Conservation (phyloP, 108 stramenopile species). For the Thalassiosira profunda region DNA sequence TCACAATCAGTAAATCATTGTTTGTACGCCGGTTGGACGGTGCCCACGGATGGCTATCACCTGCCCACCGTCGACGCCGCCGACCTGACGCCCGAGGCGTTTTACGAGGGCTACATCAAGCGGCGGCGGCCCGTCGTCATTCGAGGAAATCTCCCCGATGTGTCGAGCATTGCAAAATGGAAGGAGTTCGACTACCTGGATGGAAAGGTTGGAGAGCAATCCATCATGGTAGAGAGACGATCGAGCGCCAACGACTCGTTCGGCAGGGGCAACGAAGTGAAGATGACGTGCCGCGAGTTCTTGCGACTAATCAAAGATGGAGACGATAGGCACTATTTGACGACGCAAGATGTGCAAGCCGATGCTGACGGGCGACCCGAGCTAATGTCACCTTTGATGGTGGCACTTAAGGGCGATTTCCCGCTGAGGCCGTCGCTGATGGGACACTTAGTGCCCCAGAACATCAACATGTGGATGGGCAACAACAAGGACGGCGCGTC, state of each 20-base stretch:
- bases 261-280: conserved; percentile 43
- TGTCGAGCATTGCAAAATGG: conserved; percentile 24
- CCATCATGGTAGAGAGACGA: conserved; percentile 36
- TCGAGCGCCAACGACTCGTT: conserved; percentile 15
- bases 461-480: conserved; percentile 96
- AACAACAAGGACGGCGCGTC: conserved; percentile 23
- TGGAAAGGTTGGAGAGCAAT: conserved; percentile 1
- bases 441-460: conserved; percentile 72
- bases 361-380: conserved; percentile 54
- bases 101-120: conserved; percentile 51
- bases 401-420: conserved; percentile 49
- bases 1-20: too few species aligned
- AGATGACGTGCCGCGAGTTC: conserved; percentile 37
- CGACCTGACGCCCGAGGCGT: conserved; percentile 39
- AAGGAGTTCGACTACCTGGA: conserved; percentile 13
- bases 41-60: conserved; percentile 19
- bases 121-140: conserved; percentile 53
- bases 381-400: conserved; percentile 53
- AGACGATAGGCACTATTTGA: conserved; percentile 48
- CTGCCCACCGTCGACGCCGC: conserved; percentile 6
- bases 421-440: conserved; percentile 71
- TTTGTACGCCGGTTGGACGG: conserved; percentile 45
- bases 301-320: conserved; percentile 15
- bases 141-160: conserved; percentile 17
- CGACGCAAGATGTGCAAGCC: conserved; percentile 52